Percentiles rank a stretch among this genome's conserved stretches.
Evolutionary conservation across 148 eudicot species (phyloP).

Genomic region (Gaultheria prostrata): DNA sequence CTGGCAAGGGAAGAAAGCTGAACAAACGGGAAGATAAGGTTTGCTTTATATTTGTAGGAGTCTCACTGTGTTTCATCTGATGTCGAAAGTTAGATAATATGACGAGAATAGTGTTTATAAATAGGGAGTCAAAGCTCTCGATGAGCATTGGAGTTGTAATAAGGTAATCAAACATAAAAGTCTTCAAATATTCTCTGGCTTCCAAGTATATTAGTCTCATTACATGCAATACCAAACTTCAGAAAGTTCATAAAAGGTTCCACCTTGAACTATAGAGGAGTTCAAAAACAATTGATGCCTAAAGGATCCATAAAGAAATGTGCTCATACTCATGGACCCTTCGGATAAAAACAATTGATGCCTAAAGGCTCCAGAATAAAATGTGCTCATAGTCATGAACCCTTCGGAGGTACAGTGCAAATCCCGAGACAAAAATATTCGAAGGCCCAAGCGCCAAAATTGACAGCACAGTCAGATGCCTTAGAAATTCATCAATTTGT

Average conservation of each 20-base stretch:
- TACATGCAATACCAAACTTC: not conserved
- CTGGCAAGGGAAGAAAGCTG: constrained; percentile 78
- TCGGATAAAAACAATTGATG: not conserved
- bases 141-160: not conserved
- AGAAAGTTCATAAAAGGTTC: not conserved
- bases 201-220: not conserved
- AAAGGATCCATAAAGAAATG: not conserved
- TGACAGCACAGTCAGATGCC: not conserved
- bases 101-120: not conserved
- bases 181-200: not conserved
- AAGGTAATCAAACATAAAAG: not conserved
- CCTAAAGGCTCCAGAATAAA: not conserved
- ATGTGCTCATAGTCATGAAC: not conserved
- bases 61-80: not conserved
- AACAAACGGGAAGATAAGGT: not conserved
- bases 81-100: not conserved
- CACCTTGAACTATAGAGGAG: not conserved
- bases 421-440: not conserved
- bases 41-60: not conserved
- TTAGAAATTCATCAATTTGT: not conserved
- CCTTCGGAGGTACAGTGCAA: not conserved
- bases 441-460: not conserved
- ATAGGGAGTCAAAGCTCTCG: not conserved
- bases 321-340: not conserved
- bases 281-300: not conserved